Evolutionary conservation across 768 basidiomycete genomes (phyloP).

Genomic region (Filobasidium wieringae): DNA sequence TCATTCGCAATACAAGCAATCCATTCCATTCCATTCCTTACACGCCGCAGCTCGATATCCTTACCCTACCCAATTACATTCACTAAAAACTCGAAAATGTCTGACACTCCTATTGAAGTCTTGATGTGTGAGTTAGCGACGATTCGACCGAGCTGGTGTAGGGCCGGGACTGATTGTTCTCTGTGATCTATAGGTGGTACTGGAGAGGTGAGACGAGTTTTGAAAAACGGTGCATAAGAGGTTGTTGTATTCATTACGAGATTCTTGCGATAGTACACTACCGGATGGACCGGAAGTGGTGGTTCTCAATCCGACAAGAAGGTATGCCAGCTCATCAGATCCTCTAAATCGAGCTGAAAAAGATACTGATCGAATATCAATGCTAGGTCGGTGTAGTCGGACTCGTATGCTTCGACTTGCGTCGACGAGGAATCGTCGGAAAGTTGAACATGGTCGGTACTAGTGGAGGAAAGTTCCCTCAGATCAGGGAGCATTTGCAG

Average conservation of each 20-base stretch:
- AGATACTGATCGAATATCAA: neutral
- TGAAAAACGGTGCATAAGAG: neutral
- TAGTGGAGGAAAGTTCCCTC: constrained; percentile 66
- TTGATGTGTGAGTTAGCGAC: neutral
- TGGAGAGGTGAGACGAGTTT: neutral
- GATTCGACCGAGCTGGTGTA: neutral
- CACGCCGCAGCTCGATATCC: neutral
- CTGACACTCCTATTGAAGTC: too few relatives aligned
- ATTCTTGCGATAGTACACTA: constrained; percentile 43
- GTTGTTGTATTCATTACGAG: neutral
- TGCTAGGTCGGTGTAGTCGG: constrained; percentile 59
- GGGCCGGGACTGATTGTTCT: neutral
- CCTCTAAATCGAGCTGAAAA: neutral
- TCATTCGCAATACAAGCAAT: too few relatives aligned
- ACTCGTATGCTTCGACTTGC: constrained; percentile 77
- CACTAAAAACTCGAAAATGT: too few relatives aligned
- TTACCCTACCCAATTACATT: too few relatives aligned
- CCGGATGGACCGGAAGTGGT: constrained; percentile 85
- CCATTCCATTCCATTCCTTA: neutral
- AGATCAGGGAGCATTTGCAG: constrained; percentile 64
- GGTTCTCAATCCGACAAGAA: constrained; percentile 92
- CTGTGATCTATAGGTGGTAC: neutral
- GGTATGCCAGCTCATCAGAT: constrained; percentile 45
- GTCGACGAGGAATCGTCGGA: constrained; percentile 62
- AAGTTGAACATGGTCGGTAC: constrained; percentile 69